A percentile compares a stretch with the other conserved stretches of the same genome.
These are phyloP conservation scores for Taiozyma sp. DNA, from an alignment of 1,139 yeast genomes.

Conservation along the genomic window DNA sequence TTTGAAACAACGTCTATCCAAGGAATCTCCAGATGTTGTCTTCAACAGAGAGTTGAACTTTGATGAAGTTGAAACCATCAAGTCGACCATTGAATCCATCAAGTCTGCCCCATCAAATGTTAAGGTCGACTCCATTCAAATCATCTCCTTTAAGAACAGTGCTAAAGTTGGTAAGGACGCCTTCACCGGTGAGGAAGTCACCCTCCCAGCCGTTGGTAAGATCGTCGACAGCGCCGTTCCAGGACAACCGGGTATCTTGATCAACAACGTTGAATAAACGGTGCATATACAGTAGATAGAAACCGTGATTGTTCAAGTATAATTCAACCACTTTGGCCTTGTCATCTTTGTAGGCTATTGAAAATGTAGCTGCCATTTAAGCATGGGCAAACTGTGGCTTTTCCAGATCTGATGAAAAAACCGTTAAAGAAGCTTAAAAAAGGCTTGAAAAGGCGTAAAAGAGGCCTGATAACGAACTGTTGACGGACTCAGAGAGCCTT, in stretches of 20 bases:
- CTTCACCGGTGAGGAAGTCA: conserved; percentile 65
- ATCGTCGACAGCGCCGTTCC: conserved; percentile 82
- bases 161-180: conserved; percentile 56
- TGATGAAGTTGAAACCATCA: conserved; percentile 66
- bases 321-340: background rate
- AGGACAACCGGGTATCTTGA: conserved; percentile 84
- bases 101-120: conserved; percentile 64
- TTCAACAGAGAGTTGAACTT: conserved; percentile 84
- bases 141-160: conserved; percentile 57
- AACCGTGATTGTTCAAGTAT: background rate
- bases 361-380: background rate
- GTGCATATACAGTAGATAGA: background rate
- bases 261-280: conserved; percentile 45
- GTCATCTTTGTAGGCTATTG: background rate
- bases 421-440: background rate
- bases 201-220: conserved; percentile 56
- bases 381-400: background rate
- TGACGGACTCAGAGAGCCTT: background rate
- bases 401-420: background rate
- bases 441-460: background rate
- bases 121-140: conserved; percentile 49
- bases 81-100: conserved; percentile 47
- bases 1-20: conserved; percentile 70
- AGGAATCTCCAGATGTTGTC: conserved; percentile 66
- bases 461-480: background rate